phyloP scores from a whole-genome alignment of 148 eudicot genomes.

The Drosera capensis region DNA sequence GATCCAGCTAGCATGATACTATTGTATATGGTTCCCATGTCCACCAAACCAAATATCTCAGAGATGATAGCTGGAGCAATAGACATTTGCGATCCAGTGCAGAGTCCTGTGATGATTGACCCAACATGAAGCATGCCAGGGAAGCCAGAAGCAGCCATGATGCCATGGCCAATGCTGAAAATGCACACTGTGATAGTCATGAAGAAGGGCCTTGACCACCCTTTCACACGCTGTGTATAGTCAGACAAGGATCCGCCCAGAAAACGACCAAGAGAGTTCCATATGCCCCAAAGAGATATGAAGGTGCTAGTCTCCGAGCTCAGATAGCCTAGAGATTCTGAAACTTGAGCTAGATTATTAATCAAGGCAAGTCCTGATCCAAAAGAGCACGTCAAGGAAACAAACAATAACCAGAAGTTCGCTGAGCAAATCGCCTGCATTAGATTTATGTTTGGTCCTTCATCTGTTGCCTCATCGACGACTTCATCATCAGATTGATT shows the following conservation, averaged over 20 bases:
- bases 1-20: slow-evolving; percentile 55
- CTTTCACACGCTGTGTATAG: slow-evolving; percentile 26
- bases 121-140: slow-evolving; percentile 47
- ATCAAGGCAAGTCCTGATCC: slow-evolving; percentile 63
- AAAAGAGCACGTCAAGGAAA: slow-evolving; percentile 44
- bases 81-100: slow-evolving; percentile 67
- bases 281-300: slow-evolving; percentile 72
- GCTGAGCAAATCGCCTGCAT: slow-evolving; percentile 43
- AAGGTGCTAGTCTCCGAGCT: slow-evolving; percentile 38
- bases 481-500: slow-evolving; percentile 6
- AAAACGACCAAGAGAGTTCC: slow-evolving; percentile 74
- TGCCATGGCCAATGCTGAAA: slow-evolving; percentile 41
- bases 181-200: slow-evolving; percentile 42
- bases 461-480: slow-evolving; percentile 2
- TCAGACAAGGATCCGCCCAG: slow-evolving; percentile 72
- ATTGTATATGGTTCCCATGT: slow-evolving; percentile 71
- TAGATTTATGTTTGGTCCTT: slow-evolving; percentile 30
- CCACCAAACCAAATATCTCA: slow-evolving; percentile 53
- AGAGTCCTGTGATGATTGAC: slow-evolving; percentile 47
- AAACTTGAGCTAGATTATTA: slow-evolving; percentile 64
- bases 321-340: slow-evolving; percentile 50
- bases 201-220: slow-evolving; percentile 55
- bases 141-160: slow-evolving; percentile 51
- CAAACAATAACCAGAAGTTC: slow-evolving; percentile 53
- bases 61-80: slow-evolving; percentile 64